These are phyloP conservation scores for Diplodia corticola DNA, from an alignment of 2,329 filamentous ascomycete genomes.

Conservation along the genomic window DNA sequence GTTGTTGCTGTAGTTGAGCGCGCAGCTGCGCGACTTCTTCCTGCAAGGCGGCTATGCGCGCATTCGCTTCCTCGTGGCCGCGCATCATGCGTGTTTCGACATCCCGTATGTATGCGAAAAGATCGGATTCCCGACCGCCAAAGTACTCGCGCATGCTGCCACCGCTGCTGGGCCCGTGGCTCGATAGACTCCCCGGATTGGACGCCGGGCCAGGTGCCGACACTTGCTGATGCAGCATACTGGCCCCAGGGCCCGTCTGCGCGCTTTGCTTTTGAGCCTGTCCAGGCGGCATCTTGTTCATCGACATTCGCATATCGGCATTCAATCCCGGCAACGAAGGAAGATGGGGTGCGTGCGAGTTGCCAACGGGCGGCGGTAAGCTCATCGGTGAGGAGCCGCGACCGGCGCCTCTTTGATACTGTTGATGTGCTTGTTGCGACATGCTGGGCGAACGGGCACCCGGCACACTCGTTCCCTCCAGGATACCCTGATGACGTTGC, in stretches of 20 bases:
- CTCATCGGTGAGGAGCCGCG: constrained; percentile 55
- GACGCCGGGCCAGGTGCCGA: constrained; percentile 43
- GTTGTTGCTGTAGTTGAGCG: constrained; percentile 21
- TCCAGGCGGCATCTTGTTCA: constrained; percentile 21
- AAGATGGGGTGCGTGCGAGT: constrained; percentile 45
- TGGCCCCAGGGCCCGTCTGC: constrained; percentile 33
- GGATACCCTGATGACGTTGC: constrained; percentile 56
- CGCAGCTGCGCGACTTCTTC: constrained; percentile 42
- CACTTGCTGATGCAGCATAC: constrained; percentile 45
- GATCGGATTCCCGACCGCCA: constrained; percentile 49
- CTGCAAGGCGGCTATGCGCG: constrained; percentile 46
- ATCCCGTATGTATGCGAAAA: constrained; percentile 72
- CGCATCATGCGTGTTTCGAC: constrained; percentile 58
- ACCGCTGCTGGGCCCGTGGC: constrained; percentile 57
- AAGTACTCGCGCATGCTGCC: constrained; percentile 69
- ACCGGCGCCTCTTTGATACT: constrained; percentile 61
- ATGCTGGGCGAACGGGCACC: constrained; percentile 67
- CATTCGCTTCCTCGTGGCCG: constrained; percentile 51
- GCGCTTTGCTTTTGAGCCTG: constrained; percentile 29
- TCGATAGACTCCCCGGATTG: constrained; percentile 48
- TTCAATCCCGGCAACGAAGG: constrained; percentile 45
- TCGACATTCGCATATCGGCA: constrained; percentile 28
- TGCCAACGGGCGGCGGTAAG: constrained; percentile 42
- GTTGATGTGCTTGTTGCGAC: constrained; percentile 59
- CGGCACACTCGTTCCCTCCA: constrained; percentile 44